phyloP scores from a whole-genome alignment of 2,329 filamentous ascomycete genomes.

The Ophiostoma tasmaniense region DNA sequence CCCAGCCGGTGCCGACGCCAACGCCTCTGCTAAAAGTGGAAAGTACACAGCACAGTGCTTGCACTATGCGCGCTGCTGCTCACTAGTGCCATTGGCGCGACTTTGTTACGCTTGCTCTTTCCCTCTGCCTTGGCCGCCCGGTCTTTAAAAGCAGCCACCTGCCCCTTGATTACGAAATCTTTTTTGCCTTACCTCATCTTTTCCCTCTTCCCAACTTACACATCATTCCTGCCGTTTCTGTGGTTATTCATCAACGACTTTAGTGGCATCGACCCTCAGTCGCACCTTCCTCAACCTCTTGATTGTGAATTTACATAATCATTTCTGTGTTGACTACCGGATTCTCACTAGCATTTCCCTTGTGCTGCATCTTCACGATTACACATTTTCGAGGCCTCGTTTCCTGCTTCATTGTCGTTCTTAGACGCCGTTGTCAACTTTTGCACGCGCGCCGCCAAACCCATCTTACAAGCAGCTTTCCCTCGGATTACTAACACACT shows the following conservation, averaged over 20 bases:
- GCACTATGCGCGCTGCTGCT: slow-evolving; percentile 10
- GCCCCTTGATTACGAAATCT: slow-evolving; percentile 22
- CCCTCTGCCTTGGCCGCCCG: slow-evolving; percentile 9
- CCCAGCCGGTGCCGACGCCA: neutral
- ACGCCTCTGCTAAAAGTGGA: slow-evolving; percentile 5
- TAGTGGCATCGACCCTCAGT: neutral
- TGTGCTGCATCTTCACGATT: neutral
- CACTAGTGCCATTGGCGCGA: slow-evolving; percentile 14
- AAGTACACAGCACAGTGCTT: slow-evolving; percentile 15
- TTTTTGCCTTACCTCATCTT: slow-evolving; percentile 21
- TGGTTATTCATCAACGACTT: neutral
- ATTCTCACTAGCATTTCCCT: neutral
- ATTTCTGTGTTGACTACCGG: neutral
- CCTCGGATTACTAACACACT: slow-evolving; percentile 10
- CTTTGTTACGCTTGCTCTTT: neutral
- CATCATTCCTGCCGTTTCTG: slow-evolving; percentile 7
- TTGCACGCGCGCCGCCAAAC: neutral
- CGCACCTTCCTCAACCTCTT: slow-evolving; percentile 1
- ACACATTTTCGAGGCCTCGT: neutral
- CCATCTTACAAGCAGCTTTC: neutral
- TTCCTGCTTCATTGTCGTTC: neutral
- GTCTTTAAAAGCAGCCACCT: slow-evolving; percentile 19
- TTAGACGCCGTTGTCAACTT: neutral
- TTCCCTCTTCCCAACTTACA: slow-evolving; percentile 17
- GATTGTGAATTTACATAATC: neutral